Base-by-base conservation (phyloP, 2,329 filamentous ascomycete genomes). In the Nemania sp. region DNA sequence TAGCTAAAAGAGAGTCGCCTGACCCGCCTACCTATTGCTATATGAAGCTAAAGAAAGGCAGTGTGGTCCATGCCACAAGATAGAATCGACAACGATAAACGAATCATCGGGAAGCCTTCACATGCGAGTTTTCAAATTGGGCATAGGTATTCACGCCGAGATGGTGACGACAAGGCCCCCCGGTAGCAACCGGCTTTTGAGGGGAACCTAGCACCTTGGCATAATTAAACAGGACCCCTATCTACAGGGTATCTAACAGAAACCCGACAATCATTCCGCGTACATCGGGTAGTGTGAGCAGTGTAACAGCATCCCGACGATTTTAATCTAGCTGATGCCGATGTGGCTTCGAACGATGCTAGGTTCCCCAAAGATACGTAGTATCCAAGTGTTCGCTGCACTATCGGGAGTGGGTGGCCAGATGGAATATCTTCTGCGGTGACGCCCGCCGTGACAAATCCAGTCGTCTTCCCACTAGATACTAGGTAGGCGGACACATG, bases 201-300 rank as follows among this genome's bases (percentile, higher is more conserved):
- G 60, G 60, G 54, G 57, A 63, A 54, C 57, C 57, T 37, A 49
- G 60, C 48, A 32, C 10, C 60, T 65, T 65, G 60, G 61, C 60
- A 57, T 63, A 48, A 52, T 56, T 40, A 54, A 53, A 51, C 42
- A 56, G 35, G 50, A 15, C 35, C 29, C 37, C 5, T 34, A 40
- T 51, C 37, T n/a, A 5, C n/a, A 50, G 4, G 25, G 7, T 29
- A 29, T 3, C 25, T 29, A 29, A 29, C 25, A 29, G 25, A 29
- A 29, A 29, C 25, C 25, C 25, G 25, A 29, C 25, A 29, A 29
- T 29, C 25, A 7, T 29, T 29, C 25, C 25, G 25, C 7, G 25
- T 29, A 7, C 4, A 7, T 29, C 4, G 25, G 3, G 25, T 29
- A 29, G 25, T 29, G 25, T 29, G n/a, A n/a, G n/a, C n/a, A 29